Percentiles rank a stretch among this genome's conserved stretches.
These are phyloP conservation scores for Cyphellophora attinorum DNA, from an alignment of 2,329 filamentous ascomycete species.

Conservation along the genomic window DNA sequence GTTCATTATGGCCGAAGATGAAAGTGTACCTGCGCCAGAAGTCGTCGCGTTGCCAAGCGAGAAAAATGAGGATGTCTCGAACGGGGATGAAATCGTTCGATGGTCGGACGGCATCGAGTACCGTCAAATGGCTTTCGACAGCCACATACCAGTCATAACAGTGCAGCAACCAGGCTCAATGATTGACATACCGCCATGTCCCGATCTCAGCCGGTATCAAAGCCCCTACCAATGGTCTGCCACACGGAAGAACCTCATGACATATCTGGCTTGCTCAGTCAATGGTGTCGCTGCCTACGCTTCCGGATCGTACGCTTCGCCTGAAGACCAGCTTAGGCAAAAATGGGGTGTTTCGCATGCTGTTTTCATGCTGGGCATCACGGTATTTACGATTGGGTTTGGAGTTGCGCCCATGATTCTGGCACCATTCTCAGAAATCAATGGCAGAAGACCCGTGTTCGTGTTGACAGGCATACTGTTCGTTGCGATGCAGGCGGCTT, in stretches of 20 bases:
- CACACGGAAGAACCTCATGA: constrained; percentile 59
- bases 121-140: constrained; percentile 16
- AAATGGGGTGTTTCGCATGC: constrained; percentile 57
- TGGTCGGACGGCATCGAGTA: constrained; percentile 14
- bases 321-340: constrained; percentile 52
- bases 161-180: constrained; percentile 7
- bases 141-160: constrained; percentile 11
- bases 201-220: constrained; percentile 56
- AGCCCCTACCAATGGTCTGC: constrained; percentile 67
- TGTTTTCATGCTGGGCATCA: constrained; percentile 63
- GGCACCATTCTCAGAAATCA: constrained; percentile 79
- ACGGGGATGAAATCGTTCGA: no score
- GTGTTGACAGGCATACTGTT: constrained; percentile 63
- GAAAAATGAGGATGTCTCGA: no score
- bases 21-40: no score
- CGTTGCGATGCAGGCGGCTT: constrained; percentile 55
- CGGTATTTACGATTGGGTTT: constrained; percentile 73
- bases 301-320: constrained; percentile 69
- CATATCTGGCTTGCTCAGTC: constrained; percentile 65
- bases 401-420: constrained; percentile 77
- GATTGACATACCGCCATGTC: constrained; percentile 31
- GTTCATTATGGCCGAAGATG: no score
- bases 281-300: constrained; percentile 72
- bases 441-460: constrained; percentile 77
- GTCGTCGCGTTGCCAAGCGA: no score